Conservation (phyloP, 345 rosid species). For the Euphorbia tirucalli region DNA sequence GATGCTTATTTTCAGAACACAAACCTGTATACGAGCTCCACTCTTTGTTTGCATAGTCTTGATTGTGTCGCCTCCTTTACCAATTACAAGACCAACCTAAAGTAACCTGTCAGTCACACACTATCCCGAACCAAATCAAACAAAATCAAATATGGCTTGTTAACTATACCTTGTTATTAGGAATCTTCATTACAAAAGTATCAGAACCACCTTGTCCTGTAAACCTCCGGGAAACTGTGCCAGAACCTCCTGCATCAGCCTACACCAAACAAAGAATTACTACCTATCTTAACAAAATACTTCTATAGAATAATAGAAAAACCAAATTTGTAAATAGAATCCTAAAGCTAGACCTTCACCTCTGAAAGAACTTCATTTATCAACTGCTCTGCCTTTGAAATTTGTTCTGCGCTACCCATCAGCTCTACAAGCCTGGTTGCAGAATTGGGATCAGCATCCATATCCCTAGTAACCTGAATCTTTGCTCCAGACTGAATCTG, state of each 20-base stretch:
- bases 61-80: conserved; percentile 98
- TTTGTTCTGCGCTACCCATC: conserved; percentile 77
- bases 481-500: conserved; percentile 95
- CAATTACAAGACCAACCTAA: conserved; percentile 99
- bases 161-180: conserved; percentile 78
- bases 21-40: conserved; percentile 98
- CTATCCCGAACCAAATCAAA: conserved; percentile 16
- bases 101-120: conserved; percentile 27
- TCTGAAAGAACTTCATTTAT: conserved; percentile 90
- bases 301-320: neutral
- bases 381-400: conserved; percentile 84
- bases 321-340: neutral
- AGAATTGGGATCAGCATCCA: conserved; percentile 84
- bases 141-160: conserved; percentile 12
- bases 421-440: conserved; percentile 72
- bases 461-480: conserved; percentile 94
- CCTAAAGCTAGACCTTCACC: conserved; percentile 27
- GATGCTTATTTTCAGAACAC: conserved; percentile 1
- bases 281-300: neutral
- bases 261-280: conserved; percentile 21
- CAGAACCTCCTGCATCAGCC: conserved; percentile 97
- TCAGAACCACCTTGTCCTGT: conserved; percentile 79
- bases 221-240: conserved; percentile 66
- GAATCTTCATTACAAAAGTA: conserved; percentile 66
- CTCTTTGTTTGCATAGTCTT: conserved; percentile 92